These are phyloP conservation scores for Scenedesmus sp. DNA, from an alignment of 163 green algal species.

Conservation along the genomic window DNA sequence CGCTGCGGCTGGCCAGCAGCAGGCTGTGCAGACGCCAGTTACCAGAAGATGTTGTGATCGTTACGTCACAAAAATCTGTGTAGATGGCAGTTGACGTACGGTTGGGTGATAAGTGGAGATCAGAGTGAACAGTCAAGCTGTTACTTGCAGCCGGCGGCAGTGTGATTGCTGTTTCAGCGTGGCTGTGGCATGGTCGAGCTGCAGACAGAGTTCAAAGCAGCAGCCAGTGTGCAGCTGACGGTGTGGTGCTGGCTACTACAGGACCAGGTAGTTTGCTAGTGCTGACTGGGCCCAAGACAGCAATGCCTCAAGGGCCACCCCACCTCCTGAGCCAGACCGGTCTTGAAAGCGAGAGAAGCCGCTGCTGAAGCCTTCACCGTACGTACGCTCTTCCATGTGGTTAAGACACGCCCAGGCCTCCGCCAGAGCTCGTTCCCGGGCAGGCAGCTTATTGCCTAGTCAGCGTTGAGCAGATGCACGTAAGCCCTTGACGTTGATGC, in stretches of 20 bases:
- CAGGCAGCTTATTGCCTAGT: neutral
- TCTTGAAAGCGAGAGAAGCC: conserved; percentile 29
- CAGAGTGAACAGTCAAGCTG: neutral
- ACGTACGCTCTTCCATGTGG: conserved; percentile 2
- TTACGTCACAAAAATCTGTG: conserved; percentile 23
- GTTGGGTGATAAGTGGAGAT: neutral
- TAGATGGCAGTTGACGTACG: neutral
- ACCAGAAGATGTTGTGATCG: conserved; percentile 11
- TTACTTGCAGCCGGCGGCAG: neutral
- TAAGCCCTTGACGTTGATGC: neutral
- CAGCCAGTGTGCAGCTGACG: neutral
- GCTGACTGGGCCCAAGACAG: neutral
- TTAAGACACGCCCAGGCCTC: neutral
- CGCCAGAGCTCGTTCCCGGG: neutral
- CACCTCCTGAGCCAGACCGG: conserved; percentile 1
- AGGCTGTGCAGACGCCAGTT: conserved; percentile 45
- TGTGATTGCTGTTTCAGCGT: neutral
- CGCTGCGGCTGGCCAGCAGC: conserved; percentile 25
- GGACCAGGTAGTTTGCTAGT: neutral
- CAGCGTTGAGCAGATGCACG: neutral
- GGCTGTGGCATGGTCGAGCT: too few species aligned
- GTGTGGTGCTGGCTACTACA: neutral
- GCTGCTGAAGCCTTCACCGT: conserved; percentile 4
- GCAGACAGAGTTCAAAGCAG: too few species aligned
- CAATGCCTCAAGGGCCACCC: neutral